Evolutionary conservation across 108 stramenopile species (phyloP), one percentile per base, ranked within the genome.

Genomic region (Schizochytrium sp.): DNA sequence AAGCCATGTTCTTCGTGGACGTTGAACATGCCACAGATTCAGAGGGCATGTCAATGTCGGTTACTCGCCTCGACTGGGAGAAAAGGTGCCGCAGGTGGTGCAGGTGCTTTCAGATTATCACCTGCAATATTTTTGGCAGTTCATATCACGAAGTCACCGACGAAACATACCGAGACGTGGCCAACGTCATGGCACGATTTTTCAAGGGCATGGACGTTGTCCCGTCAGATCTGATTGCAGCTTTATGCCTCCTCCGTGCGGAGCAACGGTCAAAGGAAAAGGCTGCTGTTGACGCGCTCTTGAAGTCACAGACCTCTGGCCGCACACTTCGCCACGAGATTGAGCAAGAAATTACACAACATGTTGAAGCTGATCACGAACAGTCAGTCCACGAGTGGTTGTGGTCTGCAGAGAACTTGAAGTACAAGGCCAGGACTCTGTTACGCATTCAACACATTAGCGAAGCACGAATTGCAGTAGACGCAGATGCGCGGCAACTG

Each of bases 401-500:
- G 0, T 83, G 76, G 76, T 55, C 47, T n/a, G 50, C 47, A 2
- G 40, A 49, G 3, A 55, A 83, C 76, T 55, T 83, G 10, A 49
- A 55, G 50, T 49, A 49, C 53, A 49, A 55, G 53, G 76, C 76
- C 38, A 17, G 53, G 5, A 83, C 50, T 13, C 47, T 49, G 53
- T 53, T 83, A 0, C 76, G 76, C 45, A 40, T 83, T 5, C 76
- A 83, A 3, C 76, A 83, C 47, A 55, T 83, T 83, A 49, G 53
- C 13, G 76, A 49, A 40, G n/a, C 50, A 38, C 76, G 53, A 10
- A 17, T 83, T 5, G 76, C 76, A n/a, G 47, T 83, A n/a, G 76
- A 95, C 91, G 89, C 92, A 3, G 83, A 89, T 4, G 96, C 96
- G 91, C 72, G 88, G 40, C 57, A 88, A 7, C 73, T 91, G 7